Conservation (phyloP, 345 rosid species). For the Fremontodendron californicum region DNA sequence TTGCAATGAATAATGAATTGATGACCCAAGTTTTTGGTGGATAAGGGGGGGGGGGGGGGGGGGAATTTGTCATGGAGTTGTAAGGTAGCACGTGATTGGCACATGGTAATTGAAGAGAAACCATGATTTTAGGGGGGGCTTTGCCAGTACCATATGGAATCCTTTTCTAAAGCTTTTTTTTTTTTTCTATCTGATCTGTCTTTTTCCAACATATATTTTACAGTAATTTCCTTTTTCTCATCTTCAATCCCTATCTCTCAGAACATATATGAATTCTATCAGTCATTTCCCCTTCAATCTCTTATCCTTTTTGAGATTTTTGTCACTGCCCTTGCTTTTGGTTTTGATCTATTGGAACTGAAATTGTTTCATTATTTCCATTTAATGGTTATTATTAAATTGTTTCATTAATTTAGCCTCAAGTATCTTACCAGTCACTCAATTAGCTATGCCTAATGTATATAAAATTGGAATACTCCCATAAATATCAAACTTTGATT, state of each 20-base stretch:
- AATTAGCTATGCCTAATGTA: too few relatives aligned
- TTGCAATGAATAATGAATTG: neutral
- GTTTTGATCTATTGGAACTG: too few relatives aligned
- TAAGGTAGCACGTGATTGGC: conserved; percentile 19
- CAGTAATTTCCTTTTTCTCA: conserved; percentile 9
- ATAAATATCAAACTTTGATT: too few relatives aligned
- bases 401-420: too few relatives aligned
- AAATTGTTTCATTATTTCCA: too few relatives aligned
- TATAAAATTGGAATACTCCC: too few relatives aligned
- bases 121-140: conserved; percentile 1
- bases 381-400: too few relatives aligned
- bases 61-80: conserved; percentile 11
- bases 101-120: conserved; percentile 12
- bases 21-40: neutral
- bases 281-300: neutral
- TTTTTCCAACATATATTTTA: neutral
- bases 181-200: neutral
- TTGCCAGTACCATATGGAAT: neutral
- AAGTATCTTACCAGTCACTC: too few relatives aligned
- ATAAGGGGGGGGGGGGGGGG: neutral
- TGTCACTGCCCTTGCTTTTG: neutral
- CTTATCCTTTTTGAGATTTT: neutral
- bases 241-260: conserved; percentile 6
- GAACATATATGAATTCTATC: neutral
- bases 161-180: conserved; percentile 4